Percentiles rank a stretch among this genome's conserved stretches.
phyloP scores from a whole-genome alignment of 768 basidiomycete genomes.

The Boletellus sp. region DNA sequence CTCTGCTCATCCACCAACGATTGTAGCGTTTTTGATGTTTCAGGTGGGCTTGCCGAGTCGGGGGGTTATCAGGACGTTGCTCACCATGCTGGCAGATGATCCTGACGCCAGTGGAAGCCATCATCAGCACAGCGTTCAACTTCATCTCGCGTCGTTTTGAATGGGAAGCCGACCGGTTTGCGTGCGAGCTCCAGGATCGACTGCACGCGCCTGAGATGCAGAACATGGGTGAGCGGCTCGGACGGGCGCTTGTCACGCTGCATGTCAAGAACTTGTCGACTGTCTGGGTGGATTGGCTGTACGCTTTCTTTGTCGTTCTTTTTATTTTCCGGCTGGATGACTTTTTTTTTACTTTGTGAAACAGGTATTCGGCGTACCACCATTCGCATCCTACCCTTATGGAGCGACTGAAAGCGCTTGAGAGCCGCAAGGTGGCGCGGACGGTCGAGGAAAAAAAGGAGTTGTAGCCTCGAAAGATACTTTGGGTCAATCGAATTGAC shows the following conservation, averaged over 20 bases:
- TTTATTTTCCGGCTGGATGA: not conserved
- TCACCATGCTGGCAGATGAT: conserved; percentile 53
- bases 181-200: conserved; percentile 62
- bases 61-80: not conserved
- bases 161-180: conserved; percentile 89
- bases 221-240: conserved; percentile 84
- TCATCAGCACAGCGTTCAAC: conserved; percentile 74
- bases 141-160: conserved; percentile 83
- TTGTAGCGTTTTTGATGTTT: conserved; percentile 85
- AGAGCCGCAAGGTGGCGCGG: conserved; percentile 53
- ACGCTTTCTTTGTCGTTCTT: not conserved
- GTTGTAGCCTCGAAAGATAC: conserved; percentile 8
- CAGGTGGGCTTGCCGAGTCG: conserved; percentile 40
- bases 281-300: conserved; percentile 94
- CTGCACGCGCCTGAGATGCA: conserved; percentile 51
- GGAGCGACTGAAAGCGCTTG: conserved; percentile 81
- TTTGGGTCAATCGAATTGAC: too few species aligned
- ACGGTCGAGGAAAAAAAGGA: conserved; percentile 26
- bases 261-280: conserved; percentile 92
- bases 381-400: conserved; percentile 94
- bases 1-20: conserved; percentile 67
- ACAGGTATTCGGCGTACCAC: conserved; percentile 89
- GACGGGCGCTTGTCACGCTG: conserved; percentile 75
- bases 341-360: not conserved
- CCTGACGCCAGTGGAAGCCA: conserved; percentile 70